These are phyloP conservation scores for Fusarium tuaranense DNA, from an alignment of 2,329 filamentous ascomycete species.

Conservation along the genomic window DNA sequence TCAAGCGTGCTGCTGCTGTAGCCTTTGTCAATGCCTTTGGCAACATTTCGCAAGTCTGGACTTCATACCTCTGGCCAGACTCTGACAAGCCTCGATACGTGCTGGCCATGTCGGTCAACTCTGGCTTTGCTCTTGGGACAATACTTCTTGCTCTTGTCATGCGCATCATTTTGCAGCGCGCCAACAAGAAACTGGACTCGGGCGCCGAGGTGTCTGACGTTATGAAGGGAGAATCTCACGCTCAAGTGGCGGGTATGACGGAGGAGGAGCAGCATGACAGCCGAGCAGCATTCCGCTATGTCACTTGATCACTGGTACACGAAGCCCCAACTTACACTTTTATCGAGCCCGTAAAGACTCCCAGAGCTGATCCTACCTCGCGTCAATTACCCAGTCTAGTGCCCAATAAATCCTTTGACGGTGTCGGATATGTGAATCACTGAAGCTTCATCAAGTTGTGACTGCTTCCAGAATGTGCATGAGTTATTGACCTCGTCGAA, in stretches of 20 bases:
- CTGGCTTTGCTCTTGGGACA: slow-evolving; percentile 10
- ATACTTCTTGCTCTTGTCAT: slow-evolving; percentile 7
- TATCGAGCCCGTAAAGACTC: background rate
- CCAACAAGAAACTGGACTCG: slow-evolving; percentile 18
- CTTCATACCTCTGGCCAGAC: slow-evolving; percentile 15
- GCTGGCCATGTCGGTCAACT: slow-evolving; percentile 19
- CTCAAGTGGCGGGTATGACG: slow-evolving; percentile 5
- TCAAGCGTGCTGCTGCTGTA: slow-evolving; percentile 19
- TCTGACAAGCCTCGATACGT: slow-evolving; percentile 9
- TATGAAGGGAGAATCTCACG: slow-evolving; percentile 19
- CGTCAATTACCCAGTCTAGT: background rate
- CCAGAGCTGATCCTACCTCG: background rate
- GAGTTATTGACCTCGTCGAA: background rate
- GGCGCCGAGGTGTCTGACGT: slow-evolving; percentile 13
- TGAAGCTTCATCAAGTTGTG: background rate
- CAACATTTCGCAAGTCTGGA: slow-evolving; percentile 23
- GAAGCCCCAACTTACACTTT: background rate
- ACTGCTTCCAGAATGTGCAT: background rate
- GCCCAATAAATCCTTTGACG: background rate
- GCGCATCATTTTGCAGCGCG: slow-evolving; percentile 13
- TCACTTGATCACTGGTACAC: background rate
- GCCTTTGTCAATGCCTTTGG: slow-evolving; percentile 17
- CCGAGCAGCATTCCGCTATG: slow-evolving; percentile 13
- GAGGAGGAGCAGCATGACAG: slow-evolving; percentile 10
- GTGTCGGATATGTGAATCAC: background rate